These are phyloP conservation scores for Hortaea werneckii DNA, from an alignment of 2,329 filamentous ascomycete species.

Conservation along the genomic window DNA sequence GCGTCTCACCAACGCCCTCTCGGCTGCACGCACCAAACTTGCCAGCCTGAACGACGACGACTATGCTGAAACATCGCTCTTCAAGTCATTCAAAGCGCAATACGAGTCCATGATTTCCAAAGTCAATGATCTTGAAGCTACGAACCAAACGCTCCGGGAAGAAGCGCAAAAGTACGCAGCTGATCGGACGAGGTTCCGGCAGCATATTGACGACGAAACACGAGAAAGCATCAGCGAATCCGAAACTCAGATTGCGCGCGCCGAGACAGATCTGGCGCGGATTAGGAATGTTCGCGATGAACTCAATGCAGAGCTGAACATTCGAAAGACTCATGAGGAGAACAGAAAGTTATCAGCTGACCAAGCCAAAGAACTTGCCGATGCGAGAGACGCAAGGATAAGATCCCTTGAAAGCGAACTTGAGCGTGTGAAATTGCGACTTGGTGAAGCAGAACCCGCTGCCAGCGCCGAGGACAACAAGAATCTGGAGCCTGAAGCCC, in stretches of 20 bases:
- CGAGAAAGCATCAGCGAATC: conserved; percentile 63
- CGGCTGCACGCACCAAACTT: conserved; percentile 56
- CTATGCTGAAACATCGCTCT: conserved; percentile 83
- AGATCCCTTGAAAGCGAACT: conserved; percentile 72
- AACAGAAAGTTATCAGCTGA: conserved; percentile 59
- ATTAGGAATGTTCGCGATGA: conserved; percentile 81
- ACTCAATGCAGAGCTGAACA: conserved; percentile 66
- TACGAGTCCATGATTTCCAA: conserved; percentile 88
- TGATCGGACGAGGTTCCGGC: conserved; percentile 73
- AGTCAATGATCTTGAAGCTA: conserved; percentile 82
- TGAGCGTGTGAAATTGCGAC: conserved; percentile 53
- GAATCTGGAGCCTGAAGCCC: conserved; percentile 55
- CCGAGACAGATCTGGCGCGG: conserved; percentile 75
- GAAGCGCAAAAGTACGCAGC: conserved; percentile 77
- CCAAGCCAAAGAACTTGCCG: conserved; percentile 70
- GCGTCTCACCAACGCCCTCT: conserved; percentile 67
- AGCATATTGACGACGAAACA: conserved; percentile 70
- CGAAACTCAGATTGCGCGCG: conserved; percentile 68
- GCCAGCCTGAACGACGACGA: conserved; percentile 80
- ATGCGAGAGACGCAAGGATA: conserved; percentile 72
- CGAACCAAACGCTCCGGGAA: conserved; percentile 73
- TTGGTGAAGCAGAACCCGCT: conserved; percentile 35
- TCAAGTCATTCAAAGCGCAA: conserved; percentile 81
- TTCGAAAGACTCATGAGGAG: conserved; percentile 69
- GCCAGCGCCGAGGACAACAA: conserved; percentile 37